These are phyloP conservation scores for Cladorrhinum sp. DNA, from an alignment of 2,329 filamentous ascomycete genomes.

Conservation along the genomic window DNA sequence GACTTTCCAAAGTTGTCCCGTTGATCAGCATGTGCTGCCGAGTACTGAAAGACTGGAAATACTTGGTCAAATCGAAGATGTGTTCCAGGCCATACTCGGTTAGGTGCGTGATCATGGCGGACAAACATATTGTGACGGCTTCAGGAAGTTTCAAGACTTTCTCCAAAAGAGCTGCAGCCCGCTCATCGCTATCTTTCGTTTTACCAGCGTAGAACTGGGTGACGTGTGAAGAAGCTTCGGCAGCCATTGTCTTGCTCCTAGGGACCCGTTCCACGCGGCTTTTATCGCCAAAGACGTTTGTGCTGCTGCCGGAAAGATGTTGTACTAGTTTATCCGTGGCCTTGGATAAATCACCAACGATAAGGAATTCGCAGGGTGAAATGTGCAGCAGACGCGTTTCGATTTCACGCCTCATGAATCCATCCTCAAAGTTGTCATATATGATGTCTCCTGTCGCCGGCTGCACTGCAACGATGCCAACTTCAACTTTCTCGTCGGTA, in stretches of 20 bases:
- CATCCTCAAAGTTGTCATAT: conserved; percentile 93
- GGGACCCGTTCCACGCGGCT: conserved; percentile 78
- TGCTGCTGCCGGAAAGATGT: conserved; percentile 84
- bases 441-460: conserved; percentile 94
- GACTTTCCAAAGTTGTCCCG: conserved; percentile 86
- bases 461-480: conserved; percentile 91
- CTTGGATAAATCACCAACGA: conserved; percentile 86
- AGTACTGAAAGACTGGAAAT: conserved; percentile 94
- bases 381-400: conserved; percentile 95
- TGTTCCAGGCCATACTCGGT: conserved; percentile 91
- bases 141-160: conserved; percentile 84
- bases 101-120: conserved; percentile 92
- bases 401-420: conserved; percentile 95
- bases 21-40: conserved; percentile 94
- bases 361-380: conserved; percentile 89
- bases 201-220: conserved; percentile 90
- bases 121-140: conserved; percentile 84
- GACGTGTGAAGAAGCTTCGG: conserved; percentile 83
- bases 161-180: conserved; percentile 68
- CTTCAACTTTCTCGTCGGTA: conserved; percentile 88
- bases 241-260: conserved; percentile 76
- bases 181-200: conserved; percentile 61
- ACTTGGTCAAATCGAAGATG: conserved; percentile 93
- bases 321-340: conserved; percentile 89
- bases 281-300: conserved; percentile 88